Conservation (phyloP, 140 eudicot genomes). For the Flaveria floridana region DNA sequence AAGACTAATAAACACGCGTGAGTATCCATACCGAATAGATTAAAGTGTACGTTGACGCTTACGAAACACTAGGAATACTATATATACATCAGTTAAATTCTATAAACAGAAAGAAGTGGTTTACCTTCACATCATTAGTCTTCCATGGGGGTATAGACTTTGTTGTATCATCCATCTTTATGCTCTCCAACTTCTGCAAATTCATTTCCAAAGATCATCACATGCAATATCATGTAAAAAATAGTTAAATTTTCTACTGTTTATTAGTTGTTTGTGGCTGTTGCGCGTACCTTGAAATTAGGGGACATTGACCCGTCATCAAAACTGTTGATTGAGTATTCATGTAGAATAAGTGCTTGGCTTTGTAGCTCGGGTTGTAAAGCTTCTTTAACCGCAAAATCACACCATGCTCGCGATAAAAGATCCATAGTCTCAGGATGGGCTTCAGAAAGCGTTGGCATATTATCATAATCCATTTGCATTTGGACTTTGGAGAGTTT, state of each 20-base stretch:
- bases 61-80: neutral
- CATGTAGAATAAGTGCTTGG: slow-evolving; percentile 60
- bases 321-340: slow-evolving; percentile 38
- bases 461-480: slow-evolving; percentile 53
- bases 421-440: slow-evolving; percentile 98
- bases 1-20: neutral
- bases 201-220: neutral
- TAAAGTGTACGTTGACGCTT: neutral
- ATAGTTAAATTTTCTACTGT: neutral
- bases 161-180: slow-evolving; percentile 57
- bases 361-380: slow-evolving; percentile 59
- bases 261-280: slow-evolving; percentile 2
- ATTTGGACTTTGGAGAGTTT: neutral
- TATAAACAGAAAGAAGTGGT: slow-evolving; percentile 9
- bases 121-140: slow-evolving; percentile 90
- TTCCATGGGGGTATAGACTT: slow-evolving; percentile 72
- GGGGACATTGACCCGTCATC: slow-evolving; percentile 46
- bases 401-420: slow-evolving; percentile 90
- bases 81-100: neutral
- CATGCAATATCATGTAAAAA: neutral
- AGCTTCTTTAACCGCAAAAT: slow-evolving; percentile 84
- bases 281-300: slow-evolving; percentile 36
- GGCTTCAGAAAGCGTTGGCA: slow-evolving; percentile 68
- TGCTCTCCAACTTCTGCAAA: slow-evolving; percentile 62
- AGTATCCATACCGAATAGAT: neutral